These are phyloP conservation scores for Lepiota subincarnata DNA, from an alignment of 768 basidiomycete genomes.

Conservation along the genomic window DNA sequence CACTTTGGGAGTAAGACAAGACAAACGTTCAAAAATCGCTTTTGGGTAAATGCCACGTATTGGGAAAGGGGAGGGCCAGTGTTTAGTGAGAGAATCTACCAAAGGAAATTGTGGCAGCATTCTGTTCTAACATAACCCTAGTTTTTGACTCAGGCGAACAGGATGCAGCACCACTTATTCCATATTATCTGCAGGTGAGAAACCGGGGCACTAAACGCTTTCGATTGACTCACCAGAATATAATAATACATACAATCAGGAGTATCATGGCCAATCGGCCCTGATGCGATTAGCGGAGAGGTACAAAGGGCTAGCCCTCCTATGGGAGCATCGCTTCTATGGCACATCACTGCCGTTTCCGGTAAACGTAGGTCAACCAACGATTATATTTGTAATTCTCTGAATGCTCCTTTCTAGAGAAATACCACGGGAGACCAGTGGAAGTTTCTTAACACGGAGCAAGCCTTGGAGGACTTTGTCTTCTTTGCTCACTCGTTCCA, in stretches of 20 bases:
- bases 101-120: background rate
- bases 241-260: slow-evolving; percentile 19
- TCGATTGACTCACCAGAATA: background rate
- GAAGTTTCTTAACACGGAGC: slow-evolving; percentile 45
- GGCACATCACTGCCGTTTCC: slow-evolving; percentile 45
- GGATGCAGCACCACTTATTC: slow-evolving; percentile 41
- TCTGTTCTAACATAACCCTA: slow-evolving; percentile 13
- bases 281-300: slow-evolving; percentile 44
- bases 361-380: slow-evolving; percentile 31
- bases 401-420: slow-evolving; percentile 21
- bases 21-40: slow-evolving; percentile 40
- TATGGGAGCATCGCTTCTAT: slow-evolving; percentile 51
- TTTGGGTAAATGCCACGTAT: slow-evolving; percentile 47
- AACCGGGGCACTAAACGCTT: background rate
- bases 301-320: slow-evolving; percentile 41
- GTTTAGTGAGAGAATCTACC: slow-evolving; percentile 29
- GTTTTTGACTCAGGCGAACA: slow-evolving; percentile 53
- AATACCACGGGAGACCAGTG: slow-evolving; percentile 44
- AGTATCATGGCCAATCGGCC: slow-evolving; percentile 46
- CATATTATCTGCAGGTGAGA: slow-evolving; percentile 39
- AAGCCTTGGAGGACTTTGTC: slow-evolving; percentile 46
- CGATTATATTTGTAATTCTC: background rate
- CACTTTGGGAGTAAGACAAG: slow-evolving; percentile 33
- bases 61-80: slow-evolving; percentile 45
- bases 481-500: slow-evolving; percentile 43